Evolutionary conservation across 2,329 filamentous ascomycete species (phyloP), one percentile per base, ranked within the genome.

Genomic region (Trichothecium sympodiale): DNA sequence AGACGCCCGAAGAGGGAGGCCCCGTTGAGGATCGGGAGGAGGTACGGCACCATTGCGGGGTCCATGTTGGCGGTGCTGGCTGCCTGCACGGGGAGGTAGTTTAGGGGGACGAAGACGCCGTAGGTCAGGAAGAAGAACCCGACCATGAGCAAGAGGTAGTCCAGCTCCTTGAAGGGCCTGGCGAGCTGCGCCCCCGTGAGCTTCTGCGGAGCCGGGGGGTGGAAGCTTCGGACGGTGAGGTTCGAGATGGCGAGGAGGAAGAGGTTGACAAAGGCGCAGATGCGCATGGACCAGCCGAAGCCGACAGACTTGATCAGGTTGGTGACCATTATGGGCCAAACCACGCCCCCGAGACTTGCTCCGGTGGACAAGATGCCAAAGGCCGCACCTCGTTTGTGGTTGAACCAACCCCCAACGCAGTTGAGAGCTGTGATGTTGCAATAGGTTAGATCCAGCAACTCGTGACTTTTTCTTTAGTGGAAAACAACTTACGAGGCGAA

Each of bases 331-430:
- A 60, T 52, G 8, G 57, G 57, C 29, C 57, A 49, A 20, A 60
- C 38, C 20, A 57, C 48, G 5, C 55, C 54, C 28, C 57, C 56
- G 5, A 58, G 34, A 12, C 40, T 46, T 2, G 53, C 51, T 1
- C 54, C 55, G 7, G 48, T 43, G 7, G 30, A n/a, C 2, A 71
- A 69, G 5, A 78, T 50, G 2, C 74, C 75, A 29, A 78, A 67
- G 3, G 71, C 74, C 5, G 80, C 51, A 0, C 64, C 66, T 37
- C 71, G 62, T 39, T 61, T 65, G 35, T 57, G 61, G 34, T 45
- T 44, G 37, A 61, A 60, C 53, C 57, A 61, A 8, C 46, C 50
- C 4, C 49, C 44, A 29, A 60, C 48, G 6, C 40, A 43, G 18
- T 43, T 54, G 14, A 61, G 40, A 12, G 52, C 54, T 48, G n/a